Conservation (phyloP, 2,329 filamentous ascomycete genomes). For the Pseudopyrenochaeta lycopersici region DNA sequence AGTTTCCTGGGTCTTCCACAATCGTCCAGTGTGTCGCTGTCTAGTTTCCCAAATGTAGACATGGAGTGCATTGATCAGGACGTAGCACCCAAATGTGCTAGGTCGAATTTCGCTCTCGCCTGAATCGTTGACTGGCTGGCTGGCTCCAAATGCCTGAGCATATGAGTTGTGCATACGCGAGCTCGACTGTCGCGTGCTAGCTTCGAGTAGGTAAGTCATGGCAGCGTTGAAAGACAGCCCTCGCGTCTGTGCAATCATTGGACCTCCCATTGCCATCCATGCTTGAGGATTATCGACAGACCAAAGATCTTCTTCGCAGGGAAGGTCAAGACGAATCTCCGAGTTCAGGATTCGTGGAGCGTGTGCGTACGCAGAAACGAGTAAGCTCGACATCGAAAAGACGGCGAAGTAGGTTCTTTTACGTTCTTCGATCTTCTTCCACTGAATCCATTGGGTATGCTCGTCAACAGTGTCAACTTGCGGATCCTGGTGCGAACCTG, state of each 20-base stretch:
- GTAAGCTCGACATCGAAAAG: slow-evolving; percentile 88
- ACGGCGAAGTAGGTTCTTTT: slow-evolving; percentile 93
- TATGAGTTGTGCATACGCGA: slow-evolving; percentile 47
- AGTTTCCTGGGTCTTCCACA: slow-evolving; percentile 91
- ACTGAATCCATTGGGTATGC: slow-evolving; percentile 83
- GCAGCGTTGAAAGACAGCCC: slow-evolving; percentile 82
- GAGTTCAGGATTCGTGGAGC: slow-evolving; percentile 91
- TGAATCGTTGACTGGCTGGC: slow-evolving; percentile 58
- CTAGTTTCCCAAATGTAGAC: slow-evolving; percentile 99
- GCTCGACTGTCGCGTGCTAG: slow-evolving; percentile 70
- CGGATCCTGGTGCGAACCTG: slow-evolving; percentile 43
- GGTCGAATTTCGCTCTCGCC: slow-evolving; percentile 74
- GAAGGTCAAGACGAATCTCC: slow-evolving; percentile 86
- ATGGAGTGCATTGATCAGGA: slow-evolving; percentile 93
- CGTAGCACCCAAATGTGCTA: slow-evolving; percentile 89
- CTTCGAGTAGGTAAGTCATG: slow-evolving; percentile 79
- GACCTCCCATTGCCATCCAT: slow-evolving; percentile 81
- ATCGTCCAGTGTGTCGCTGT: slow-evolving; percentile 84
- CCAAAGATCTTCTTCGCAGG: slow-evolving; percentile 93
- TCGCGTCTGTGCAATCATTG: slow-evolving; percentile 73
- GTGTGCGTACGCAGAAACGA: slow-evolving; percentile 94
- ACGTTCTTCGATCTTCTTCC: slow-evolving; percentile 88
- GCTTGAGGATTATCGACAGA: slow-evolving; percentile 81
- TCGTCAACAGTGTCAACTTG: slow-evolving; percentile 61
- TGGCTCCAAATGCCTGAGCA: slow-evolving; percentile 60